Evolutionary conservation across 352 stramenopile species (phyloP).

Genomic region (Pseudoperonospora humuli): DNA sequence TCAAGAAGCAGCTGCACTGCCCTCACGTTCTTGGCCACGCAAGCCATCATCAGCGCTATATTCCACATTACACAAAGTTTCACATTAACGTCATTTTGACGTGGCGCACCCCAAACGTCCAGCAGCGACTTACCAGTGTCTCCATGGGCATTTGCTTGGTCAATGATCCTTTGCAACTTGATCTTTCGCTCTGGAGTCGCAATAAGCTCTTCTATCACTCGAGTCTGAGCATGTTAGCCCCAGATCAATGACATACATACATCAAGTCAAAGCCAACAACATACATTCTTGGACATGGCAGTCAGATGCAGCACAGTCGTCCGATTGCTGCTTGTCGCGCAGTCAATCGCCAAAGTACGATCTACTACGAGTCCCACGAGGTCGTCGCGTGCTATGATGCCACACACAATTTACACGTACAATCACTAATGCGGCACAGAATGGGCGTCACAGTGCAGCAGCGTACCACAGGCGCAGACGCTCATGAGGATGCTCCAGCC

Average conservation of each 20-base stretch:
- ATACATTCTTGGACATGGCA: conserved; percentile 65
- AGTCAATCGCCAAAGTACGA: conserved; percentile 45
- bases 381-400: conserved; percentile 44
- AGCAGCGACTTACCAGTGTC: conserved; percentile 49
- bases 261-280: background rate
- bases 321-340: conserved; percentile 49
- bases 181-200: conserved; percentile 32
- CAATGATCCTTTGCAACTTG: conserved; percentile 43
- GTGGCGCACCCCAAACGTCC: background rate
- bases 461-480: conserved; percentile 56
- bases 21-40: conserved; percentile 62
- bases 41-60: conserved; percentile 81
- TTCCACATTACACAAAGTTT: background rate
- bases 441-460: background rate
- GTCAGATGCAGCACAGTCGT: conserved; percentile 75
- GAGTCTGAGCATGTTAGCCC: conserved; percentile 22
- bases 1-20: conserved; percentile 40
- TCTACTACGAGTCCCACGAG: conserved; percentile 50
- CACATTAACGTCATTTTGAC: background rate
- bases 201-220: conserved; percentile 49
- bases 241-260: background rate
- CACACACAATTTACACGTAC: too few relatives aligned
- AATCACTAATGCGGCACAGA: too few relatives aligned
- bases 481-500: conserved; percentile 81
- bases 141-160: conserved; percentile 59